Evolutionary conservation across 225 moss, liverwort and hornwort species (phyloP).

Genomic region (Asterella californica): DNA sequence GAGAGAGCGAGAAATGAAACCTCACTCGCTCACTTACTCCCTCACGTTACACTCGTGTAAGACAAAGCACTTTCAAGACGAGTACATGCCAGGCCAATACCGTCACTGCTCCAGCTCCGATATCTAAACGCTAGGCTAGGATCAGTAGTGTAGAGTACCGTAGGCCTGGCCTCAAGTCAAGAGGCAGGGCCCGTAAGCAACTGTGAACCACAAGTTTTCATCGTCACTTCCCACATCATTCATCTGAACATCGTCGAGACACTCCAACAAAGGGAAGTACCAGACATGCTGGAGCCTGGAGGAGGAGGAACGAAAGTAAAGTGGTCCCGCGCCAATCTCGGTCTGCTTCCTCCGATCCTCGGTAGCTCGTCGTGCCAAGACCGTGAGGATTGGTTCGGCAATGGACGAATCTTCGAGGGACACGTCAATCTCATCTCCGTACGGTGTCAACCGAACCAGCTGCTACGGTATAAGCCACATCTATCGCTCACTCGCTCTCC

Average conservation of each 20-base stretch:
- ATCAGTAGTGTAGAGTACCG: background rate
- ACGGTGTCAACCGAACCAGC: slow-evolving; percentile 12
- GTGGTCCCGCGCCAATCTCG: slow-evolving; percentile 9
- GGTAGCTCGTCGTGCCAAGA: background rate
- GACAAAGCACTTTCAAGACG: background rate
- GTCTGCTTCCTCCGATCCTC: background rate
- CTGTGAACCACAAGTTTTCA: background rate
- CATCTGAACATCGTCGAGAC: background rate
- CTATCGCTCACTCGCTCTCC: slow-evolving; percentile 2
- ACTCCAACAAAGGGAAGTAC: background rate
- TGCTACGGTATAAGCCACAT: background rate
- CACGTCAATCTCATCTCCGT: slow-evolving; percentile 16
- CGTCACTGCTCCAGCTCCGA: too few relatives aligned
- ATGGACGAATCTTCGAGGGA: background rate
- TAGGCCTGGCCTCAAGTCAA: background rate
- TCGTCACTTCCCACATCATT: background rate
- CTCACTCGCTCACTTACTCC: background rate
- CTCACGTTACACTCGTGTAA: slow-evolving; percentile 5
- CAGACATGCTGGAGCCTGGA: background rate
- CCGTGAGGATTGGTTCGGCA: background rate
- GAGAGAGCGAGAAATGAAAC: background rate
- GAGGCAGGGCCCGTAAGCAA: background rate
- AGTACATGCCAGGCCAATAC: background rate
- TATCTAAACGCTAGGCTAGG: background rate
- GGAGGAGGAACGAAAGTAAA: background rate